A percentile compares a stretch with the other conserved stretches of the same genome.
Evolutionary conservation across 257 asterid species (phyloP).

Genomic region (Petrea volubilis): DNA sequence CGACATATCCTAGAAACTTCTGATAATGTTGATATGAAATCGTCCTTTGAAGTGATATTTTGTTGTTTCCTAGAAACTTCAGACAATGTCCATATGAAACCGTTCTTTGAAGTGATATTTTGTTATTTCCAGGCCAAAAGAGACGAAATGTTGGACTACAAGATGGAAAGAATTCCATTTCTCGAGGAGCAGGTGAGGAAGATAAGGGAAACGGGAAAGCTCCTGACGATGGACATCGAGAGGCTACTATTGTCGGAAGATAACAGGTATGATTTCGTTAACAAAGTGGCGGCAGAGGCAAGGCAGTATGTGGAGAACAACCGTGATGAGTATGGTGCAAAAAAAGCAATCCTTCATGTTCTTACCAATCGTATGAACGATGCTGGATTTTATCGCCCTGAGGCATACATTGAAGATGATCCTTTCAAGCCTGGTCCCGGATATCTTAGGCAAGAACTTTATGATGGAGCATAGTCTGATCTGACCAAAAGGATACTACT

Average conservation of each 20-base stretch:
- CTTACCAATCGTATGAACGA: slow-evolving; percentile 92
- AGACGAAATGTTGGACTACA: slow-evolving; percentile 57
- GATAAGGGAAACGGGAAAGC: slow-evolving; percentile 70
- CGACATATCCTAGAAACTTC: not conserved
- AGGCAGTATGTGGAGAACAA: slow-evolving; percentile 81
- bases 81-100: not conserved
- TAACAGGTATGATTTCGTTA: slow-evolving; percentile 79
- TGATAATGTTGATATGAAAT: not conserved
- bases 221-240: slow-evolving; percentile 72
- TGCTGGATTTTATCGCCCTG: slow-evolving; percentile 77
- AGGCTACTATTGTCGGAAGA: slow-evolving; percentile 80
- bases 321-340: slow-evolving; percentile 87
- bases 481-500: not conserved
- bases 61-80: not conserved
- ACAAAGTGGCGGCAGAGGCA: slow-evolving; percentile 94
- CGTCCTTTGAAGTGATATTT: not conserved
- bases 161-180: slow-evolving; percentile 75
- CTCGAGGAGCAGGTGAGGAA: slow-evolving; percentile 89
- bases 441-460: slow-evolving; percentile 64
- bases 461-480: slow-evolving; percentile 15
- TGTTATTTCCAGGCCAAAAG: slow-evolving; percentile 49
- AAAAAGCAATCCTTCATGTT: slow-evolving; percentile 90
- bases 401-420: slow-evolving; percentile 74
- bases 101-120: not conserved
- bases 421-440: slow-evolving; percentile 97